These are phyloP conservation scores for Mrakia gelida DNA, from an alignment of 768 basidiomycete species.

Conservation along the genomic window DNA sequence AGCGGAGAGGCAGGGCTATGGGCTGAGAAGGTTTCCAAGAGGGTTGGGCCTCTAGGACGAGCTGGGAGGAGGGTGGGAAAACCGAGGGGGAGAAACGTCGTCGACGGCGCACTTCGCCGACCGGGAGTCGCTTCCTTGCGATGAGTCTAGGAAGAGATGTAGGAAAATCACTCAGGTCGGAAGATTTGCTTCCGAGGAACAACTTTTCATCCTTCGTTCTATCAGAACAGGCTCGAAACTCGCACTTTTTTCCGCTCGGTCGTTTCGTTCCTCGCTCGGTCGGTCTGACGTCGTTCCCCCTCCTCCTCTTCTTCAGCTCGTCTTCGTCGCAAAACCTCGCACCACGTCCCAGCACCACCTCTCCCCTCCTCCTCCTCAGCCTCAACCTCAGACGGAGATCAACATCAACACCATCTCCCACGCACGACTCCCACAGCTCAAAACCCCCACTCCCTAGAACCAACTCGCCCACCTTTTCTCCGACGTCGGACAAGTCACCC, in stretches of 20 bases:
- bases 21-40: no score
- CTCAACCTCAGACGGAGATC: neutral
- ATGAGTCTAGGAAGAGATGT: no score
- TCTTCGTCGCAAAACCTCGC: neutral
- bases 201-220: no score
- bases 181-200: no score
- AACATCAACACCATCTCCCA: neutral
- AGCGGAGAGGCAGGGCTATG: no score
- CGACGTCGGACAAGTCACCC: neutral
- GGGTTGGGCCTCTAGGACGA: neutral
- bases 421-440: no score
- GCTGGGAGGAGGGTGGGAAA: neutral
- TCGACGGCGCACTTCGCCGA: neutral
- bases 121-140: neutral
- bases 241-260: no score
- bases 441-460: neutral
- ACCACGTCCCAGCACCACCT: neutral
- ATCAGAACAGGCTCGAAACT: no score
- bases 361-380: neutral
- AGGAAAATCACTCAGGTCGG: no score
- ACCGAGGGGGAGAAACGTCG: neutral
- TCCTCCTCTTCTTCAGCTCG: neutral
- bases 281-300: neutral
- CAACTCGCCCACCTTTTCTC: neutral
- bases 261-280: no score